These are phyloP conservation scores for Monilinia fructicola DNA, from an alignment of 2,329 filamentous ascomycete genomes.

Conservation along the genomic window DNA sequence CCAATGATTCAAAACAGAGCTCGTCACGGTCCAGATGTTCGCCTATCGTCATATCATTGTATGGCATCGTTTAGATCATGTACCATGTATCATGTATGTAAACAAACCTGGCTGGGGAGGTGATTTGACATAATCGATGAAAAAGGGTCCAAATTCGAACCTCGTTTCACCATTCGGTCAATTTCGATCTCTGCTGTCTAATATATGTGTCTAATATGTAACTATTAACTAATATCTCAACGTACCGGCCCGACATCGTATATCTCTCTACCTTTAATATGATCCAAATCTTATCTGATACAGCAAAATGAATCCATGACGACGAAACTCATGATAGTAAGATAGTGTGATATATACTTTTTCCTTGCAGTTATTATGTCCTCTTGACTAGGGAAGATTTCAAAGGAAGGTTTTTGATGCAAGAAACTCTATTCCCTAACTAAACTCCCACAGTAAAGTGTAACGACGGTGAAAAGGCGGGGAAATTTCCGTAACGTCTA, in stretches of 20 bases:
- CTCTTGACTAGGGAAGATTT: background rate
- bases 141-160: background rate
- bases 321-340: background rate
- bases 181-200: background rate
- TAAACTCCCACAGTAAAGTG: background rate
- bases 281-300: background rate
- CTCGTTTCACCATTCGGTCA: background rate
- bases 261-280: background rate
- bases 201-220: background rate
- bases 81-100: background rate
- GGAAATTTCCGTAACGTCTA: background rate
- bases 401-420: background rate
- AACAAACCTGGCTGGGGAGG: no score
- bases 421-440: background rate
- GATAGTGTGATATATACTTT: background rate
- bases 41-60: background rate
- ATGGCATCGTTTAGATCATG: background rate
- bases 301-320: background rate
- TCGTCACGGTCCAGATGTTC: slow-evolving; percentile 6
- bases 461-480: background rate
- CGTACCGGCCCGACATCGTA: background rate
- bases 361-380: background rate
- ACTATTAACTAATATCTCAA: background rate
- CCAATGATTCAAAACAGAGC: background rate
- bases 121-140: background rate